phyloP scores from a whole-genome alignment of 306 rosid genomes.

The Neltuma alba region DNA sequence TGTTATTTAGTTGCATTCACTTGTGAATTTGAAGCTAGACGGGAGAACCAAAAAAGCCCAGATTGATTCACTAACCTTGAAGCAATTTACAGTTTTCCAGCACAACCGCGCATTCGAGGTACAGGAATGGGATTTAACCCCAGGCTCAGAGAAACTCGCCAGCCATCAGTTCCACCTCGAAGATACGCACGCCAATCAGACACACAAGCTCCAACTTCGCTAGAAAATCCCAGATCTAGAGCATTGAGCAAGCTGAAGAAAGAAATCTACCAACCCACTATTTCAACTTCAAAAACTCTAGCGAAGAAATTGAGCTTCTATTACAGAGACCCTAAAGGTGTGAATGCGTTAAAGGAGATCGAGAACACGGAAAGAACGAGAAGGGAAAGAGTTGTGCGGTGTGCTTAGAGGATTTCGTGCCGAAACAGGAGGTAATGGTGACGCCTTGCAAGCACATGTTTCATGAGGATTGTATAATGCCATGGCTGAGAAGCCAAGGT shows the following conservation, averaged over 20 bases:
- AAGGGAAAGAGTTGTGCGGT: conserved; percentile 63
- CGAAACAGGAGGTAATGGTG: conserved; percentile 61
- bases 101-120: conserved; percentile 24
- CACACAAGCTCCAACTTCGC: conserved; percentile 28
- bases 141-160: conserved; percentile 33
- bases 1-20: conserved; percentile 20
- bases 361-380: conserved; percentile 43
- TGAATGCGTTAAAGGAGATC: conserved; percentile 23
- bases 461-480: conserved; percentile 82
- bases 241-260: conserved; percentile 63
- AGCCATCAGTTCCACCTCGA: conserved; percentile 24
- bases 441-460: conserved; percentile 92
- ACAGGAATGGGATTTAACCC: conserved; percentile 35
- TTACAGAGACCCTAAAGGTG: conserved; percentile 44
- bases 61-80: conserved; percentile 8
- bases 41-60: neutral
- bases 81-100: conserved; percentile 47
- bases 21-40: neutral
- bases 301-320: conserved; percentile 49
- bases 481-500: conserved; percentile 69
- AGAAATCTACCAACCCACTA: conserved; percentile 57
- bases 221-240: conserved; percentile 44
- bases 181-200: conserved; percentile 40
- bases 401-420: conserved; percentile 83
- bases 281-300: conserved; percentile 43